Evolutionary conservation across 1,284 basidiomycete species (phyloP).

Genomic region (Butyriboletus appendiculatus): DNA sequence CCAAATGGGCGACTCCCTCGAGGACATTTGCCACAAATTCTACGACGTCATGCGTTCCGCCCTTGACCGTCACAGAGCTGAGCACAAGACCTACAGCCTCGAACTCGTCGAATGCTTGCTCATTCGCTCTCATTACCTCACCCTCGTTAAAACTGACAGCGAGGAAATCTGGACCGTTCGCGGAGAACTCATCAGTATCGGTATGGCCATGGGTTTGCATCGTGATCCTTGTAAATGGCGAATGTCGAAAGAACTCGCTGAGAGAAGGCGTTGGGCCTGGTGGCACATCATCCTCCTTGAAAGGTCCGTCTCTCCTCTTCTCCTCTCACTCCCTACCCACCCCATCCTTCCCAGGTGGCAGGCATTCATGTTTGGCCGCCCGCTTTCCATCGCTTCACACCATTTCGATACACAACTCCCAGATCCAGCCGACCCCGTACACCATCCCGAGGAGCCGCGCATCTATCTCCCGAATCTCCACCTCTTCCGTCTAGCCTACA

Average conservation of each 20-base stretch:
- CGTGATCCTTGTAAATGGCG: constrained; percentile 75
- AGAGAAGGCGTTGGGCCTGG: constrained; percentile 81
- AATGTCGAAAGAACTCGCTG: constrained; percentile 65
- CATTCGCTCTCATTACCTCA: constrained; percentile 67
- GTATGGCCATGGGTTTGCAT: constrained; percentile 78
- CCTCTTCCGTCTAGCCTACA: constrained; percentile 70
- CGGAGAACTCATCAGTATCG: constrained; percentile 71
- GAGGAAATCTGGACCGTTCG: constrained; percentile 77
- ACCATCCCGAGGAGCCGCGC: constrained; percentile 58
- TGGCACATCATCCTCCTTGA: constrained; percentile 81
- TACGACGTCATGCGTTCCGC: constrained; percentile 66
- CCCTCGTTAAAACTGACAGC: constrained; percentile 68
- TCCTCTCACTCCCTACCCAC: constrained; percentile 12
- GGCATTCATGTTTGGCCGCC: constrained; percentile 82
- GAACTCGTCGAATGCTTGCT: constrained; percentile 76
- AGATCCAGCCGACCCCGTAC: constrained; percentile 56
- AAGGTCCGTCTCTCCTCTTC: constrained; percentile 45
- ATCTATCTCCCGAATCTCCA: constrained; percentile 72
- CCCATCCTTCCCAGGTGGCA: constrained; percentile 60
- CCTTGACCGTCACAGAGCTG: constrained; percentile 61
- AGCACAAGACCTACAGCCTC: constrained; percentile 63
- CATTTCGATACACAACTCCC: constrained; percentile 80
- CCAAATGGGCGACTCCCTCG: constrained; percentile 46
- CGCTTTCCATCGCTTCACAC: constrained; percentile 68
- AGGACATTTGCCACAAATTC: constrained; percentile 61